Base-by-base conservation (phyloP, 805 yeast genomes). In the Cephaloascus fragrans region DNA sequence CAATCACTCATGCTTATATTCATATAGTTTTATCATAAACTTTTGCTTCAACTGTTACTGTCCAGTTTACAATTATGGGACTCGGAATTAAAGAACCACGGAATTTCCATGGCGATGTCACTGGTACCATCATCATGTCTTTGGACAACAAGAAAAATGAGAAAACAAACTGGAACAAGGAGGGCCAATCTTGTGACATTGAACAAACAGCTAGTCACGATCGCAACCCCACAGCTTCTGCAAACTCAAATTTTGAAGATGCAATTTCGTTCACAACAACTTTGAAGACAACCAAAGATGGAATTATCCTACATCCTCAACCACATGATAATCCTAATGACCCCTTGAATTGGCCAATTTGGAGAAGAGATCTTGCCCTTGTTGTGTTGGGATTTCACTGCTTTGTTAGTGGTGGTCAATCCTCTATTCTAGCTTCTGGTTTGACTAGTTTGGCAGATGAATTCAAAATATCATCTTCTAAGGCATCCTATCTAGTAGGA, bases 311-410 rank as follows among this genome's bases (percentile, higher is more conserved):
- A 28, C 56, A 64, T 39, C 84, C 84, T 0, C 84, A 77, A 51
- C 84, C 84, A 4, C 75, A 72, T 31, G 73, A 76, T 46, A 61
- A 71, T 44, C 79, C 80, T 3, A 76, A 78, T 47, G 84, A 77
- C 45, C 84, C 84, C 2, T 59, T 77, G 32, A 78, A 77, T 47
- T 76, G 83, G 84, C 80, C 83, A 1, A 47, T 65, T 5, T 73
- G 79, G 75, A 61, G 73, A 32, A 59, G 80, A 20, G 83, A 77
- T 43, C 42, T 73, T 36, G 73, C 80, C 5, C 55, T 77, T 32
- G 45, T 64, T 9, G 69, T 69, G 15, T 65, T 77, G 26, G 81
- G 82, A 4, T 66, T 73, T 46, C 80, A 72, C 44, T 71, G 76
- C 10, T 72, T 77, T 46, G 56, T 77, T 9, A 76, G 77, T 3